A percentile compares a stretch with the other conserved stretches of the same genome.
These are phyloP conservation scores for Epichloe aotearoae DNA, from an alignment of 2,329 filamentous ascomycete genomes.

Conservation along the genomic window DNA sequence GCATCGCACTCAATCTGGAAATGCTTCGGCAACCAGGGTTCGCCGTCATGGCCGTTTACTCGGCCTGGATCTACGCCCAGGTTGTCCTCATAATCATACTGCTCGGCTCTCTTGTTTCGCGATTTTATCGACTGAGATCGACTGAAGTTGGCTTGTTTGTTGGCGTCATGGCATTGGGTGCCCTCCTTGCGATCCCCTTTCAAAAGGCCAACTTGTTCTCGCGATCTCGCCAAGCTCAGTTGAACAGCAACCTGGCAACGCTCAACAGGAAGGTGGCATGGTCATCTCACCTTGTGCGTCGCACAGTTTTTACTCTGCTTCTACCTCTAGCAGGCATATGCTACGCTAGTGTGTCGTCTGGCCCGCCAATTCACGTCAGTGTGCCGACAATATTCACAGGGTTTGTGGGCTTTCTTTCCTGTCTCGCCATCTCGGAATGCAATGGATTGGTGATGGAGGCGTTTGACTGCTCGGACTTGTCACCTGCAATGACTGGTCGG, in stretches of 20 bases:
- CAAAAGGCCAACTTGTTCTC: constrained; percentile 60
- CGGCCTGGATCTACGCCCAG: constrained; percentile 67
- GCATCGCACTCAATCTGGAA: constrained; percentile 48
- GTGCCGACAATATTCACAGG: constrained; percentile 54
- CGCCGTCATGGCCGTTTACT: constrained; percentile 56
- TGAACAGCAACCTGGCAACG: constrained; percentile 53
- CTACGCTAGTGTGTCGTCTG: constrained; percentile 54
- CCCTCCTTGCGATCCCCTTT: constrained; percentile 56
- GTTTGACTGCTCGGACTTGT: constrained; percentile 68
- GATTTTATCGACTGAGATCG: constrained; percentile 50
- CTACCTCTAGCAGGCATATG: constrained; percentile 54
- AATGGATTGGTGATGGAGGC: constrained; percentile 69
- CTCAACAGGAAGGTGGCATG: constrained; percentile 50
- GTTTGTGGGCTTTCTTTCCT: constrained; percentile 55
- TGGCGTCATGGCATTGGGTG: constrained; percentile 52
- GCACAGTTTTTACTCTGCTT: constrained; percentile 51
- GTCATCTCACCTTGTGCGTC: constrained; percentile 60
- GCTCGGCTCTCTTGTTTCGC: constrained; percentile 58
- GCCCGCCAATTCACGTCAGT: constrained; percentile 45
- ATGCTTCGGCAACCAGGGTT: constrained; percentile 69
- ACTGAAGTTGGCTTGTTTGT: constrained; percentile 55
- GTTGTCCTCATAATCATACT: constrained; percentile 60
- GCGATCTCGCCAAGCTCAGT: constrained; percentile 43
- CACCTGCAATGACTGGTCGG: constrained; percentile 52
- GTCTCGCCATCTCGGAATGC: constrained; percentile 63